Percentiles rank a stretch among this genome's conserved stretches.
These are phyloP conservation scores for Torulaspora franciscae DNA, from an alignment of 805 yeast genomes.

Conservation along the genomic window DNA sequence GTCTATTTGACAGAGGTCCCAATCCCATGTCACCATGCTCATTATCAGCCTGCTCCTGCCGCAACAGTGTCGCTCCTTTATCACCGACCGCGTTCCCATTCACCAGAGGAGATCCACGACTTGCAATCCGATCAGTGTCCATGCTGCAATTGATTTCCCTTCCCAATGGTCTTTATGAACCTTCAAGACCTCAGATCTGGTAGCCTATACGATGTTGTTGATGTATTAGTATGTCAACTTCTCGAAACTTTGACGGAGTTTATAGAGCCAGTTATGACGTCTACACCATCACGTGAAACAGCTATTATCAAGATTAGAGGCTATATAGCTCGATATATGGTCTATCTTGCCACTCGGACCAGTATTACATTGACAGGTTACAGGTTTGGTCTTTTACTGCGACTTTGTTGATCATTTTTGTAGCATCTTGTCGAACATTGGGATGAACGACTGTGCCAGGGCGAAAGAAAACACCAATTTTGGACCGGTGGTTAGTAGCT, in stretches of 20 bases:
- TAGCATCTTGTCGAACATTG: constrained; percentile 80
- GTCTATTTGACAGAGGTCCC: neutral
- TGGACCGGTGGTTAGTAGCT: constrained; percentile 95
- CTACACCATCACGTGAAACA: neutral
- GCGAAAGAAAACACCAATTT: constrained; percentile 98
- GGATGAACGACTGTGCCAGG: constrained; percentile 92
- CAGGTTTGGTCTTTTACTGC: neutral
- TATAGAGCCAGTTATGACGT: neutral
- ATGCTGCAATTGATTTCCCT: neutral
- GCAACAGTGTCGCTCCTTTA: constrained; percentile 1
- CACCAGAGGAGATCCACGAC: constrained; percentile 1
- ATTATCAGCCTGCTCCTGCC: constrained; percentile 7
- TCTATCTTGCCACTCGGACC: neutral
- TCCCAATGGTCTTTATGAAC: neutral
- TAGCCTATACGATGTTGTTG: neutral
- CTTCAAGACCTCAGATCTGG: neutral
- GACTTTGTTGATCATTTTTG: constrained; percentile 23
- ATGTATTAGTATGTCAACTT: neutral
- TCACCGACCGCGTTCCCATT: neutral
- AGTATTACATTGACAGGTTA: neutral
- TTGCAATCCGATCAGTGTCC: constrained; percentile 1
- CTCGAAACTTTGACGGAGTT: constrained; percentile 3
- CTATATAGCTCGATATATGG: neutral
- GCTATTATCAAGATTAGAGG: neutral
- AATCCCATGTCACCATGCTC: constrained; percentile 9